A percentile compares a stretch with the other conserved stretches of the same genome.
Evolutionary conservation across 139 green algal genomes (phyloP).

Genomic region (Chlorella sp.): DNA sequence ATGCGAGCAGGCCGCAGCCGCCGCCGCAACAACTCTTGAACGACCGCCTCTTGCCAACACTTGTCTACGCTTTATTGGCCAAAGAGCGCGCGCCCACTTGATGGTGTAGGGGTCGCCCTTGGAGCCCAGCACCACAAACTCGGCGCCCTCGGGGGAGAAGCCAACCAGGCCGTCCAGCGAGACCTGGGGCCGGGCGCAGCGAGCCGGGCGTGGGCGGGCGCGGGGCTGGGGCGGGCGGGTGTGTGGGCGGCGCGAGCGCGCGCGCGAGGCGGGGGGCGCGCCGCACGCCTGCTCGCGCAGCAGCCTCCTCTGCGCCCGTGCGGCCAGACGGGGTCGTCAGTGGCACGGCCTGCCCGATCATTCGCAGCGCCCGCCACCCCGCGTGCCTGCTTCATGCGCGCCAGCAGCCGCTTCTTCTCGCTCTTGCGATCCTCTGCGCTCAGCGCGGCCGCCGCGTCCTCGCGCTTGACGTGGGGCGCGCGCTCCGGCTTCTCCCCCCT

Average conservation of each 20-base stretch:
- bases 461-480: too few species aligned
- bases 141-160: too few species aligned
- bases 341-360: neutral
- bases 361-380: neutral
- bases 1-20: too few species aligned
- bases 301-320: neutral
- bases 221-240: neutral
- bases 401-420: constrained; percentile 26
- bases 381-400: constrained; percentile 31
- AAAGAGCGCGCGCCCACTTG: too few species aligned
- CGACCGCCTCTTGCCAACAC: too few species aligned
- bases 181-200: too few species aligned
- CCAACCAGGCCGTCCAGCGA: too few species aligned
- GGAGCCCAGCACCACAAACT: constrained; percentile 31
- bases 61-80: too few species aligned
- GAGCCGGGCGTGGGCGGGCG: neutral
- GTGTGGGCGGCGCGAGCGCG: neutral
- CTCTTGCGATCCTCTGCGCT: constrained; percentile 30
- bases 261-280: neutral
- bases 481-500: too few species aligned
- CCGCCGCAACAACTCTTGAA: too few species aligned
- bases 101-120: constrained; percentile 40
- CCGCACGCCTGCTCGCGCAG: neutral
- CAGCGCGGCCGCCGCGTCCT: neutral
- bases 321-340: neutral